These are phyloP conservation scores for Rhizopus sp. DNA, from an alignment of 371 early-diverging fungal species.

Conservation along the genomic window DNA sequence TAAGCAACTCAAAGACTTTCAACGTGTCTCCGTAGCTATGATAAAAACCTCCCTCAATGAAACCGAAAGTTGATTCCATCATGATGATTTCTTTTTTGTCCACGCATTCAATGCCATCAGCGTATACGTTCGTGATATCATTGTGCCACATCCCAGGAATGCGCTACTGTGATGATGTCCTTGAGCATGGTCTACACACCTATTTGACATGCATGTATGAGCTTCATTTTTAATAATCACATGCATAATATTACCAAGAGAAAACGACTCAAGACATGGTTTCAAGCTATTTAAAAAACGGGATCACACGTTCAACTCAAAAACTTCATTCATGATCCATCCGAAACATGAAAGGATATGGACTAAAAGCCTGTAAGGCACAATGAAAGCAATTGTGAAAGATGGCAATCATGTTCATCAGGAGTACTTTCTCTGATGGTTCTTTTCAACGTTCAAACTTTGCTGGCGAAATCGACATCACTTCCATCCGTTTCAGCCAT, in stretches of 20 bases:
- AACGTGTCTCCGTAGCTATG: slow-evolving; percentile 15
- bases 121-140: slow-evolving; percentile 1
- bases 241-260: no score
- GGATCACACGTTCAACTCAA: slow-evolving; percentile 8
- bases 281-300: slow-evolving; percentile 6
- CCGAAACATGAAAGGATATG: slow-evolving; percentile 3
- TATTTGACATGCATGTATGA: no score
- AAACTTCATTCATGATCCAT: slow-evolving; percentile 5
- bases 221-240: no score
- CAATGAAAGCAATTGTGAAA: background rate
- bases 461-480: background rate
- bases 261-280: no score
- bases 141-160: slow-evolving; percentile 10
- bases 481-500: background rate
- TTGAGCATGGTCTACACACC: slow-evolving; percentile 4
- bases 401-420: no score
- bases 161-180: slow-evolving; percentile 7
- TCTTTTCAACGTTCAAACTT: background rate
- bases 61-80: slow-evolving; percentile 19
- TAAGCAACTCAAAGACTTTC: no score
- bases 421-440: no score
- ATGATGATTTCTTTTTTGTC: slow-evolving; percentile 6
- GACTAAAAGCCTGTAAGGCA: slow-evolving; percentile 9
- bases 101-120: slow-evolving; percentile 12
- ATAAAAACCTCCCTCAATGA: slow-evolving; percentile 13